A percentile compares a stretch with the other conserved stretches of the same genome.
Evolutionary conservation across 2,329 filamentous ascomycete species (phyloP).

Genomic region (Phaeosphaeriaceae sp.): DNA sequence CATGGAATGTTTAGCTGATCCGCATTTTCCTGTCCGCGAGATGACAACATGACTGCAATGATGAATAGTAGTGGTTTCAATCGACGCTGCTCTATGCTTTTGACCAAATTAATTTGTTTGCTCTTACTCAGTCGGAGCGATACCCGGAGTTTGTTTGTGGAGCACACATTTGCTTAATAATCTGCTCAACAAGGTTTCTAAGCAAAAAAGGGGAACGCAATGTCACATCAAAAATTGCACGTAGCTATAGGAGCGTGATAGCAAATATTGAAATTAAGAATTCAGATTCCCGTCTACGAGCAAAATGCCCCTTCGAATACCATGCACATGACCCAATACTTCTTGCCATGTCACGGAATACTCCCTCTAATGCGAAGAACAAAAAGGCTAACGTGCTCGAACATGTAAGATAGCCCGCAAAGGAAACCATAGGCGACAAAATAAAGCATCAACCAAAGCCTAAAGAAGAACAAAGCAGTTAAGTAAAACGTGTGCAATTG

Average conservation of each 20-base stretch:
- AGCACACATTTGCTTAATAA: constrained; percentile 6
- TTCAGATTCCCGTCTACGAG: constrained; percentile 10
- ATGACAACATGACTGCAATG: constrained; percentile 7
- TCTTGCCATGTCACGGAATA: background rate
- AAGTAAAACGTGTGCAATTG: background rate
- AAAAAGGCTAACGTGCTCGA: background rate
- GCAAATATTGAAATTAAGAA: background rate
- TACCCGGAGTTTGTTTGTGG: too few relatives aligned
- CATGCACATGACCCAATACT: background rate
- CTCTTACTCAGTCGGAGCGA: too few relatives aligned
- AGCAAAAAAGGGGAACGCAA: background rate
- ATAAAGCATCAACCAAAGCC: background rate
- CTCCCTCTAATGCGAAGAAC: background rate
- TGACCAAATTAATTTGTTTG: too few relatives aligned
- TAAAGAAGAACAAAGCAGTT: background rate
- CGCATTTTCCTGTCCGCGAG: constrained; percentile 16
- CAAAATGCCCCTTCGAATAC: background rate
- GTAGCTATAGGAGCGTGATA: background rate
- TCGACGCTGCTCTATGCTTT: too few relatives aligned
- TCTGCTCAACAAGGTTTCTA: constrained; percentile 10
- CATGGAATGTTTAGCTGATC: constrained; percentile 18
- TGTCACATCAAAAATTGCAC: background rate
- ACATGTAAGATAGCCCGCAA: background rate
- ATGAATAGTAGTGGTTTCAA: too few relatives aligned
- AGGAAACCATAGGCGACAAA: background rate